These are phyloP conservation scores for Polygonum maritimum DNA, from an alignment of 148 eudicot species.

Conservation along the genomic window DNA sequence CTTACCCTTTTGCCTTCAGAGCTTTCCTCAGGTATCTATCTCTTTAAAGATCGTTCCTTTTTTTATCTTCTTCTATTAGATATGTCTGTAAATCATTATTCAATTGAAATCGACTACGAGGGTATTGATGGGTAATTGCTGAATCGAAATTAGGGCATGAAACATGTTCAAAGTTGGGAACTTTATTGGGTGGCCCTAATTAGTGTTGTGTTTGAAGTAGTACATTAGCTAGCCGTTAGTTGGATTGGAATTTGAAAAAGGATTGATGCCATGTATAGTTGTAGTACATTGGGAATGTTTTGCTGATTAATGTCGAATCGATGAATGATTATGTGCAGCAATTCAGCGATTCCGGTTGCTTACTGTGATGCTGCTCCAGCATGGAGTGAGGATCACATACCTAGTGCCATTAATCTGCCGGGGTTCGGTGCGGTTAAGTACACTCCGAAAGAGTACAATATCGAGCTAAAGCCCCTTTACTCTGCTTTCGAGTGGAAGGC, in stretches of 20 bases:
- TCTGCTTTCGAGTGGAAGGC: constrained; percentile 75
- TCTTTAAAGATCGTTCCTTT: neutral
- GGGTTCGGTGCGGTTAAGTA: constrained; percentile 24
- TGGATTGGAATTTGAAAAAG: neutral
- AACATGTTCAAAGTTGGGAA: neutral
- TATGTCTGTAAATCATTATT: neutral
- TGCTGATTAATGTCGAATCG: neutral
- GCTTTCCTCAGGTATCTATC: constrained; percentile 37
- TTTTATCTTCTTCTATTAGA: neutral
- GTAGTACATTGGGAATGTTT: neutral
- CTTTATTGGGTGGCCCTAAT: neutral
- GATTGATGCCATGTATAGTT: neutral
- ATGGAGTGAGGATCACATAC: constrained; percentile 41
- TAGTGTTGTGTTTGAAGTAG: neutral
- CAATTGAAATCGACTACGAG: neutral
- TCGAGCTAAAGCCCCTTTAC: constrained; percentile 60
- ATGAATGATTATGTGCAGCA: constrained; percentile 27
- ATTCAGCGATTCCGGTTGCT: constrained; percentile 41
- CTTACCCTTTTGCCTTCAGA: constrained; percentile 48
- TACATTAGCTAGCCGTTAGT: neutral
- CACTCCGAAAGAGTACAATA: constrained; percentile 47
- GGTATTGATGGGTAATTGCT: neutral
- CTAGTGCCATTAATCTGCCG: constrained; percentile 19
- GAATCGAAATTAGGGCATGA: neutral
- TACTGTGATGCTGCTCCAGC: constrained; percentile 71